phyloP scores from a whole-genome alignment of 768 basidiomycete species.

The Hortiboletus flavorubellus region DNA sequence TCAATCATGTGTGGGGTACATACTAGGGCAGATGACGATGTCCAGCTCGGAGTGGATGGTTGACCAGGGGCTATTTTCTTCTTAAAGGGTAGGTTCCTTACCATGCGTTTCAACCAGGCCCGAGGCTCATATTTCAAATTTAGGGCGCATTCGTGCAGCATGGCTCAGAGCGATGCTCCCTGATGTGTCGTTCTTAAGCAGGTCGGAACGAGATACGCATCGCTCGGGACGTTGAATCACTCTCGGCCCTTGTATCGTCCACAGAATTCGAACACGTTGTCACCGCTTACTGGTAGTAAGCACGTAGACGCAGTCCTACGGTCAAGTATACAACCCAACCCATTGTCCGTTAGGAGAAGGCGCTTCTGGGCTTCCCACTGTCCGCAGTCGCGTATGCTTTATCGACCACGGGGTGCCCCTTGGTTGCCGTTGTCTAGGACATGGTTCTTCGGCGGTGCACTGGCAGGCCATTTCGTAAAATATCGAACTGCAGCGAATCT shows the following conservation, averaged over 20 bases:
- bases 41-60: neutral
- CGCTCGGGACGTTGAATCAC: constrained; percentile 1
- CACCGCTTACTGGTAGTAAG: constrained; percentile 3
- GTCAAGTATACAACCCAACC: neutral
- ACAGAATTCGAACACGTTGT: neutral
- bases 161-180: constrained; percentile 7
- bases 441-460: neutral
- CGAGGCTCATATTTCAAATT: neutral
- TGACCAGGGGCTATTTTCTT: neutral
- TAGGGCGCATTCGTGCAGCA: neutral
- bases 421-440: neutral
- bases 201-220: neutral
- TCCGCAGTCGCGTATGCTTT: neutral
- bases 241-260: neutral
- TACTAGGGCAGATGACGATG: neutral
- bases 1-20: neutral
- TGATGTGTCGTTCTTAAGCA: neutral
- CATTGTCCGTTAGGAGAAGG: neutral
- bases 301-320: neutral
- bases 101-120: neutral
- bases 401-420: neutral
- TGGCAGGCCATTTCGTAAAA: neutral
- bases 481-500: neutral
- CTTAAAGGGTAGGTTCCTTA: neutral
- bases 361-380: neutral